A percentile compares a stretch with the other conserved stretches of the same genome.
phyloP scores from a whole-genome alignment of 169 alveolate genomes.

The Eimeria falciformis region DNA sequence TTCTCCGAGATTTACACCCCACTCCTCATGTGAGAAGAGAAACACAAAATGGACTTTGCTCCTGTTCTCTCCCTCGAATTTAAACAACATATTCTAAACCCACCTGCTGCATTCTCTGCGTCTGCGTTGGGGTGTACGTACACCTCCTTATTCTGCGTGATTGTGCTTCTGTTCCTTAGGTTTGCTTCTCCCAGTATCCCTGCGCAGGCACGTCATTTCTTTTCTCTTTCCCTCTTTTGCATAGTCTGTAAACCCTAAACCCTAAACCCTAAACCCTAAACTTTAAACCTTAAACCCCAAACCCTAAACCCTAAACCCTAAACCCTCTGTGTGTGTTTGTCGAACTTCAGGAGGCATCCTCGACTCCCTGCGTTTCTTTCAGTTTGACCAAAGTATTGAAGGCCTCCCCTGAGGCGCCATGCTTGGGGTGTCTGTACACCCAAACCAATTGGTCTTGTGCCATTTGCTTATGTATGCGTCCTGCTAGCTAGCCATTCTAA shows the following conservation, averaged over 20 bases:
- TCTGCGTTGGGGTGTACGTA: not conserved
- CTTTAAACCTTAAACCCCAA: not conserved
- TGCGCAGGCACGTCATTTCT: not conserved
- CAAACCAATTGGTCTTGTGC: not conserved
- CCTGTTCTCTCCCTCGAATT: too few relatives aligned
- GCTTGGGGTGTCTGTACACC: not conserved
- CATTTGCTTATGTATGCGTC: not conserved
- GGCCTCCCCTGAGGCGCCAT: not conserved
- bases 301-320: slow-evolving; percentile 41
- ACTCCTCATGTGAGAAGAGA: not conserved
- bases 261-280: not conserved
- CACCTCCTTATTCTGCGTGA: not conserved
- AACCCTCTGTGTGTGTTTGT: not conserved
- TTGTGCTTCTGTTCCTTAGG: not conserved
- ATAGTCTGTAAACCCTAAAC: not conserved
- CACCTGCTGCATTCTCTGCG: not conserved
- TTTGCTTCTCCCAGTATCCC: not conserved
- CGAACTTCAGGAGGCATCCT: not conserved
- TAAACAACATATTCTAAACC: too few relatives aligned
- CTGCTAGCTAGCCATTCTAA: not conserved
- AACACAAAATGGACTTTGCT: not conserved
- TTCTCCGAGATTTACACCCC: not conserved
- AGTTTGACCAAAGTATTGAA: not conserved
- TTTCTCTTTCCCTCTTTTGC: not conserved
- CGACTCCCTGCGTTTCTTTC: not conserved